phyloP scores from a whole-genome alignment of 78 protist genomes.

The Dictyostelium citrinum region DNA sequence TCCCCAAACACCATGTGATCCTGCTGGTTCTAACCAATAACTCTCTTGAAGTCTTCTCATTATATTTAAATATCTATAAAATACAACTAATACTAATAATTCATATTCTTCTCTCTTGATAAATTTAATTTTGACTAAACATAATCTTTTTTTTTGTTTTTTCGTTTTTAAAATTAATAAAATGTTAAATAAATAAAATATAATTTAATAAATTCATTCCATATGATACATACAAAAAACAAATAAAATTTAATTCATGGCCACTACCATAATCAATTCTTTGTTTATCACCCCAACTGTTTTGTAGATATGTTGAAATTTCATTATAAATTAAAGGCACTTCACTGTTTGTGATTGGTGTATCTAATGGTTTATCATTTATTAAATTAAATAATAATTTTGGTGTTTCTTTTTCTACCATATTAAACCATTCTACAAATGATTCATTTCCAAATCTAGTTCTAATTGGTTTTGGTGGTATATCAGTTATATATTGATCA shows the following conservation, averaged over 20 bases:
- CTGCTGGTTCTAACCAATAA: constrained; percentile 98
- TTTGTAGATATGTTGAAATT: constrained; percentile 2
- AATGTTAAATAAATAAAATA: neutral
- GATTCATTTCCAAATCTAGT: constrained; percentile 79
- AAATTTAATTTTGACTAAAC: constrained; percentile 46
- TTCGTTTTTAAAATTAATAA: neutral
- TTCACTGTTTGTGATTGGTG: neutral
- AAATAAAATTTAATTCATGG: constrained; percentile 90
- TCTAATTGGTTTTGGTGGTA: constrained; percentile 61
- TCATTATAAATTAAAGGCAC: neutral
- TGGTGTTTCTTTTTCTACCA: constrained; percentile 12
- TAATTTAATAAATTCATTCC: too few relatives aligned
- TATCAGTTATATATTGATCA: neutral
- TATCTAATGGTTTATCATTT: neutral
- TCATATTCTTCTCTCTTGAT: constrained; percentile 19
- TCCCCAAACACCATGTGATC: constrained; percentile 99
- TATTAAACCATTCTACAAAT: constrained; percentile 66
- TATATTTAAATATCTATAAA: constrained; percentile 84
- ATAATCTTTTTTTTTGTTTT: neutral
- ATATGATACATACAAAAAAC: constrained; percentile 34
- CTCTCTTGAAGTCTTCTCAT: constrained; percentile 81
- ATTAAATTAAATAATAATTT: neutral
- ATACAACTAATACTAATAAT: constrained; percentile 31
- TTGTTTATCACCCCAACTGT: constrained; percentile 90
- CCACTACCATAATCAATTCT: constrained; percentile 99